Conservation (phyloP, 805 yeast species). For the Candida xyloterini region DNA sequence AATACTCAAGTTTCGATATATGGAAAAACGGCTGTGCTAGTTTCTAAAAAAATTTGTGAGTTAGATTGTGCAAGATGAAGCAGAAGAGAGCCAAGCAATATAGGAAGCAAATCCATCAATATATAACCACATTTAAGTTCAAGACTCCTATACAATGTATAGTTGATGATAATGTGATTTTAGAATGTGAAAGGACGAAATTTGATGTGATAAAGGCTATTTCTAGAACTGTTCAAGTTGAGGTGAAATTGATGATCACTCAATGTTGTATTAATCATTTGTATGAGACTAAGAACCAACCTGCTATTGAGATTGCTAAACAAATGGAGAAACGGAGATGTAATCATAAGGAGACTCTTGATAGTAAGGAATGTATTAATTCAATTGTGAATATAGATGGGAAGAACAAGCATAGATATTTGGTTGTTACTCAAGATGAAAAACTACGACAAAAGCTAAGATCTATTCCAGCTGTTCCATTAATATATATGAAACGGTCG, state of each 20-base stretch:
- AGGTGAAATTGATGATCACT: slow-evolving; percentile 86
- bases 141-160: slow-evolving; percentile 91
- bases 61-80: slow-evolving; percentile 61
- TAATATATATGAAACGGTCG: slow-evolving; percentile 81
- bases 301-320: slow-evolving; percentile 79
- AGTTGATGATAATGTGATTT: slow-evolving; percentile 76
- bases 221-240: slow-evolving; percentile 77
- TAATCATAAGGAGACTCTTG: slow-evolving; percentile 58
- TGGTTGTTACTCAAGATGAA: slow-evolving; percentile 81
- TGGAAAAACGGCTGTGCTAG: slow-evolving; percentile 5
- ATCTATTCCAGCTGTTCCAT: slow-evolving; percentile 83
- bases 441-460: slow-evolving; percentile 67
- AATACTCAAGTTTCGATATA: neutral
- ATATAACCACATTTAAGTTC: slow-evolving; percentile 83
- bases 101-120: slow-evolving; percentile 86
- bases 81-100: slow-evolving; percentile 94
- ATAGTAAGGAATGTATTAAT: slow-evolving; percentile 70
- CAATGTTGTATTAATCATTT: slow-evolving; percentile 92
- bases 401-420: slow-evolving; percentile 83
- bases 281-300: slow-evolving; percentile 67
- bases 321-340: slow-evolving; percentile 89
- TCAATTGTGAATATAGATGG: slow-evolving; percentile 69
- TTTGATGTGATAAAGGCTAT: slow-evolving; percentile 82
- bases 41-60: slow-evolving; percentile 5
- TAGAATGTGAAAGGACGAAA: slow-evolving; percentile 61